These are phyloP conservation scores for Trametes sp. DNA, from an alignment of 1,284 basidiomycete species.

Conservation along the genomic window DNA sequence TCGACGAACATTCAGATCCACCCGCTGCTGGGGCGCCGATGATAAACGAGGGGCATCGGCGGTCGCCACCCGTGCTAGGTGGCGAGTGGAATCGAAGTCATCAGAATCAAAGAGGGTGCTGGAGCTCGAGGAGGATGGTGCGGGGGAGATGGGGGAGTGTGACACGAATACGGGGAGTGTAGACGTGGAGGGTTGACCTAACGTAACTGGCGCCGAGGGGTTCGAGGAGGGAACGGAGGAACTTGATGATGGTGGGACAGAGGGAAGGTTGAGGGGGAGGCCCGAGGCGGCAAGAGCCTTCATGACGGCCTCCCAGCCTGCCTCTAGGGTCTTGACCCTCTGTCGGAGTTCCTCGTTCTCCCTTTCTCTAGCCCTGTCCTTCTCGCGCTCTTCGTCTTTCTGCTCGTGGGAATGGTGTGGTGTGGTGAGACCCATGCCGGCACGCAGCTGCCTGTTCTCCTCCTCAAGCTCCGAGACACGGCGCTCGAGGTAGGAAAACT, in stretches of 20 bases:
- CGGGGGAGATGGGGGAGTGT: conserved; percentile 53
- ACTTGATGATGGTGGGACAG: conserved; percentile 34
- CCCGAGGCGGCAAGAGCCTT: conserved; percentile 76
- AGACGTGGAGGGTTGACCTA: conserved; percentile 42
- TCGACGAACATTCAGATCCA: conserved; percentile 56
- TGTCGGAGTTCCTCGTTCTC: conserved; percentile 81
- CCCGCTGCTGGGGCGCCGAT: conserved; percentile 88
- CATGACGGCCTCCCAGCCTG: conserved; percentile 79
- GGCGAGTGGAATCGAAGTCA: conserved; percentile 78
- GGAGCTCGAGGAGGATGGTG: conserved; percentile 52
- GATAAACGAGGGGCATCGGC: conserved; percentile 60
- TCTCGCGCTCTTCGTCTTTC: conserved; percentile 48
- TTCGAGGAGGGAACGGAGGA: conserved; percentile 39
- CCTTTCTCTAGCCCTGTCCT: conserved; percentile 58
- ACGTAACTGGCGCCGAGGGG: conserved; percentile 35
- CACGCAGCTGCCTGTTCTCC: conserved; percentile 53
- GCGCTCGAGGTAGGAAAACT: conserved; percentile 60
- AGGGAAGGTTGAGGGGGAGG: conserved; percentile 50
- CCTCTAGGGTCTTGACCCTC: conserved; percentile 78
- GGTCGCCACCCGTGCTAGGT: conserved; percentile 94
- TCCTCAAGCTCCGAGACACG: conserved; percentile 54
- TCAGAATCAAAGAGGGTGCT: conserved; percentile 43
- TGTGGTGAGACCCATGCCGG: conserved; percentile 44
- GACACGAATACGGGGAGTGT: conserved; percentile 44
- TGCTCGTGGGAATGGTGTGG: conserved; percentile 39